Base-by-base conservation (phyloP, 306 rosid species). In the Medicago lupulina region DNA sequence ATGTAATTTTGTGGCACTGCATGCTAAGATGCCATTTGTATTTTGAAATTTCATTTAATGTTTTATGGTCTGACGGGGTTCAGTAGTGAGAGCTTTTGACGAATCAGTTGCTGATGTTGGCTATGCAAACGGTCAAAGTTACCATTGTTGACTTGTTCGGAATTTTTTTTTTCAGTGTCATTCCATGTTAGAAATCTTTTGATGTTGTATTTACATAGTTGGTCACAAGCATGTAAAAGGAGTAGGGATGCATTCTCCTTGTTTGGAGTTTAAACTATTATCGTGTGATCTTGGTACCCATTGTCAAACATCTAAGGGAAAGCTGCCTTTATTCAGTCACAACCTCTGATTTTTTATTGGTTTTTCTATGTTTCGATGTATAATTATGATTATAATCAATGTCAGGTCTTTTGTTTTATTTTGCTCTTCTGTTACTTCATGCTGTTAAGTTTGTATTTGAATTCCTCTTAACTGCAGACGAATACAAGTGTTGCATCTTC, bases 401-500 rank as follows among this genome's bases (percentile, higher is more conserved):
- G n/a, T 47, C 18, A 8, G 38, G 17, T 14, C 28, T 34, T 49
- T 17, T 10, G n/a, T 31, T 23, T 15, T 7, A 5, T 55, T 53
- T 61, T 6, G 39, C 15, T 69, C 9, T 62, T 53, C 39, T 77
- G 44, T 28, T 72, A 16, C 10, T 2, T 44, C 39, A 19, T 51
- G 21, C 17, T 64, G 12, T 10, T 58, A 69, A 8, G 50, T 46
- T 8, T 71, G 39, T 63, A 55, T 80, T 65, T 67, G 53, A 79
- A 73, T 28, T 39, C 18, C 79, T 81, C 46, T 17, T 67, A 36
- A 71, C 72, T 79, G 84, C 93, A 96, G 99, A 96, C 99, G 34
- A 96, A 92, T 78, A 96, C 99, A 43, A 96, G 99, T 16, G 98
- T 88, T 76, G 96, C 99, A 23, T 47, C 84, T 79, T 85, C 99